Evolutionary conservation across 164 flowering plant genomes (phyloP), one percentile per base, ranked within the genome.

Genomic region (Macadamia integrifolia): DNA sequence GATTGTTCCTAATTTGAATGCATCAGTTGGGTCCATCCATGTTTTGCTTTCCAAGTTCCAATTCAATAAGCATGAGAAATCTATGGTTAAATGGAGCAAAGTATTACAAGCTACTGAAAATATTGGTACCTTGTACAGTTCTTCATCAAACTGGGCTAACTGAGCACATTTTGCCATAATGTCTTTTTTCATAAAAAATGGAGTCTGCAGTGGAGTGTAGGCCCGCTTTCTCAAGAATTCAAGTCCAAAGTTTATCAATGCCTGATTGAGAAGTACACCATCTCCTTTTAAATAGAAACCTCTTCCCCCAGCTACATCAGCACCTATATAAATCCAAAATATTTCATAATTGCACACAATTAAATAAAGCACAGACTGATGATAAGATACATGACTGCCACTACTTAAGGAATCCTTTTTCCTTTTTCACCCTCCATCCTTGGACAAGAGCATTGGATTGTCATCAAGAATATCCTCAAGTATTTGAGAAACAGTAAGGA

Each of bases 161-260:
- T 94, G 99, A 65, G 98, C 99, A 82, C 99, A 94, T 76, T 83
- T 92, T 56, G 89, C 96, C 99, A 92, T 92, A 58, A 89, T 79
- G 61, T 92, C 99, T 74, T 90, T 88, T 73, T 90, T 84, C 97
- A 94, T 90, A 80, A 94, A 92, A 76, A 92, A 92, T 67, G 98
- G 98, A 62, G 98, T 88, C 70, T 88, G 97, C 78, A 94, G 69
- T 32, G 70, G 17, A 46, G 82, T 82, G 69, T 84, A 94, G 8
- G 70, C 80, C 69, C 91, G 81, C 74, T 87, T 78, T 75, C 72
- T 76, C 83, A 92, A 75, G 75, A 94, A 92, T 29, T 74, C 81
- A 65, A 90, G 86, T 62, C 85, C 98, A 78, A 85, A 89, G 59
- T 86, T 87, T 30, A 94, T 90, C 70, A 94, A 68, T 62, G 98